A percentile compares a stretch with the other conserved stretches of the same genome.
These are phyloP conservation scores for Trametes meyenii DNA, from an alignment of 768 basidiomycete genomes.

Conservation along the genomic window DNA sequence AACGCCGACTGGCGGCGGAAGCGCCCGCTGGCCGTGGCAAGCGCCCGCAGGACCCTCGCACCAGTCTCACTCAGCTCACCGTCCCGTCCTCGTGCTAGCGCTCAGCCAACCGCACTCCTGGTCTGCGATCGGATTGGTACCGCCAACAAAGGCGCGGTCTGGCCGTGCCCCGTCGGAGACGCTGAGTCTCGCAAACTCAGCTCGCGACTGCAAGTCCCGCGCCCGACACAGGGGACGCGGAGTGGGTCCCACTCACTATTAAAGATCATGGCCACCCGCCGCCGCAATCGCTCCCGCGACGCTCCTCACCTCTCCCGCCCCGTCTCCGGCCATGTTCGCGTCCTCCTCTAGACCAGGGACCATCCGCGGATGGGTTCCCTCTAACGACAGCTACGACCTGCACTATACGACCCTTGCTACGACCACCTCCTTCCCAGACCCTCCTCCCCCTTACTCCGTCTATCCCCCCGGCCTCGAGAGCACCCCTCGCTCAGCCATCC, in stretches of 20 bases:
- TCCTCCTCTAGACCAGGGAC: conserved; percentile 13
- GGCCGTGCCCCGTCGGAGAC: conserved; percentile 13
- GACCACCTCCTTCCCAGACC: background rate
- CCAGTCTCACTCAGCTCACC: too few relatives aligned
- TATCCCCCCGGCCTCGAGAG: conserved; percentile 1
- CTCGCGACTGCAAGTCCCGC: background rate
- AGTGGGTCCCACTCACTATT: conserved; percentile 3
- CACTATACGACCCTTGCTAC: conserved; percentile 12
- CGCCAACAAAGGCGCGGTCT: conserved; percentile 20
- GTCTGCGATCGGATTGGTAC: too few relatives aligned
- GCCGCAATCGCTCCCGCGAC: conserved; percentile 16
- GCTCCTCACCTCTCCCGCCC: conserved; percentile 11
- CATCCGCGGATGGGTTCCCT: conserved; percentile 22
- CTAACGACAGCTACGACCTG: conserved; percentile 18
- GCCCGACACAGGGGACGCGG: conserved; percentile 11
- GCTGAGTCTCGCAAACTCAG: conserved; percentile 16
- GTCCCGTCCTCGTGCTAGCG: too few relatives aligned
- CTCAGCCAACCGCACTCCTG: too few relatives aligned
- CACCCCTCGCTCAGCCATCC: conserved; percentile 7
- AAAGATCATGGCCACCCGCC: conserved; percentile 16
- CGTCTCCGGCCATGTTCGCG: conserved; percentile 17
- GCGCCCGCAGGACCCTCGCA: background rate
- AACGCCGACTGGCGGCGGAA: conserved; percentile 5
- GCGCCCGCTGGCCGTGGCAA: background rate
- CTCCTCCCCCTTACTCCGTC: background rate